These are phyloP conservation scores for Saprolegnia diclina DNA, from an alignment of 352 stramenopile species.

Conservation along the genomic window DNA sequence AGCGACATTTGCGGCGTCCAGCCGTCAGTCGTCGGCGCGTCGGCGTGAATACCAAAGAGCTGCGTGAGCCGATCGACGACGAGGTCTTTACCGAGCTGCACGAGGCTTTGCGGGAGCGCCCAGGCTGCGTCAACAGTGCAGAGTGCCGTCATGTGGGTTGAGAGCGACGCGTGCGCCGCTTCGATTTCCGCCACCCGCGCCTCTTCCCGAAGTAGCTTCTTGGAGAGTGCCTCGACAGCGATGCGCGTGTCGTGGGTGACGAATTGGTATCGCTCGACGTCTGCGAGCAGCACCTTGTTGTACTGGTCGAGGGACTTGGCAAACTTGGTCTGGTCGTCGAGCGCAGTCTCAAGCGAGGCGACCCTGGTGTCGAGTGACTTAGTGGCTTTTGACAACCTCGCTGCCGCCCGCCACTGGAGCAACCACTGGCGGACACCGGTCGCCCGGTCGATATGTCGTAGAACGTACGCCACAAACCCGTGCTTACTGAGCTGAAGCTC, in stretches of 20 bases:
- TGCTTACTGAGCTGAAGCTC: conserved; percentile 72
- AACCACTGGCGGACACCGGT: conserved; percentile 42
- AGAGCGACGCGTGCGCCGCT: conserved; percentile 46
- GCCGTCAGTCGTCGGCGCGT: background rate
- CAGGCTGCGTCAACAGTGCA: background rate
- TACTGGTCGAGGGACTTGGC: conserved; percentile 63
- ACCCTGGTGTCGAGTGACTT: conserved; percentile 49
- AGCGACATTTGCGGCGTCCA: conserved; percentile 14
- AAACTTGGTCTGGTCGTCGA: conserved; percentile 55
- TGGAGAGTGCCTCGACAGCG: conserved; percentile 64
- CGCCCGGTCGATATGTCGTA: conserved; percentile 42
- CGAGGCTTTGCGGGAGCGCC: background rate
- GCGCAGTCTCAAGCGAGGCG: conserved; percentile 48
- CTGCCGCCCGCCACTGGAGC: conserved; percentile 39
- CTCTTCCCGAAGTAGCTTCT: conserved; percentile 68
- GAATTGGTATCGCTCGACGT: conserved; percentile 72
- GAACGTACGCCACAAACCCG: conserved; percentile 44
- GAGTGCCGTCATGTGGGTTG: conserved; percentile 27
- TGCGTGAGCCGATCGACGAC: conserved; percentile 13
- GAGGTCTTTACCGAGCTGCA: conserved; percentile 14
- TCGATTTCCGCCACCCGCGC: conserved; percentile 54
- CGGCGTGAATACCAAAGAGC: conserved; percentile 22
- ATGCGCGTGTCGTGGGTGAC: conserved; percentile 74
- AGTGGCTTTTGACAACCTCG: conserved; percentile 33
- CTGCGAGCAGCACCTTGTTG: conserved; percentile 58